Evolutionary conservation across 2,329 filamentous ascomycete species (phyloP).

Genomic region (Epichloe festucae): DNA sequence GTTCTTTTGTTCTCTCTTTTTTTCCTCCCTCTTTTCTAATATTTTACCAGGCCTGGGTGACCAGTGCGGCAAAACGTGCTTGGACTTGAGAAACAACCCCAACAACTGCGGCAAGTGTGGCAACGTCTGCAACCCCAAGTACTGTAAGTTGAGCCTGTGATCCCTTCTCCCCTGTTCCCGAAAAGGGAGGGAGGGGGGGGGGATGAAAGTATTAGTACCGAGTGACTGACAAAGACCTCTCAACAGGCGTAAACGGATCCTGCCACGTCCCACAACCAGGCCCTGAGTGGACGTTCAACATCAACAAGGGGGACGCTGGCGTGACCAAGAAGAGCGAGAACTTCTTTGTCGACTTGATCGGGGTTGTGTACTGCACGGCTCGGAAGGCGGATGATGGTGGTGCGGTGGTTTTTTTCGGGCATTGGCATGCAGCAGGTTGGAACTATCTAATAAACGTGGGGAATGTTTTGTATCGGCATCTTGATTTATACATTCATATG

Average conservation of each 20-base stretch:
- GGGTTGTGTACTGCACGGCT: not conserved
- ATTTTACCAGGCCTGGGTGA: not conserved
- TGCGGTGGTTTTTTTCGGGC: not conserved
- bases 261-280: not conserved
- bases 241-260: not conserved
- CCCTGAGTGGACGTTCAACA: not conserved
- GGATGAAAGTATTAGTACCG: too few relatives aligned
- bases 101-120: constrained; percentile 1
- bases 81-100: not conserved
- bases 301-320: not conserved
- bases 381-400: not conserved
- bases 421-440: not conserved
- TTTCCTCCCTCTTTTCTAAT: not conserved
- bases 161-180: not conserved
- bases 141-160: not conserved
- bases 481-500: too few relatives aligned
- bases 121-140: not conserved
- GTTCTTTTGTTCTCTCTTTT: not conserved
- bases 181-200: not conserved
- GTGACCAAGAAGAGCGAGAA: not conserved
- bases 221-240: not conserved
- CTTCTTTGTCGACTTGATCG: not conserved
- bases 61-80: constrained; percentile 1
- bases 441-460: not conserved
- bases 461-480: too few relatives aligned